Evolutionary conservation across 2,329 filamentous ascomycete genomes (phyloP).

Genomic region (Phaeosphaeria sp.): DNA sequence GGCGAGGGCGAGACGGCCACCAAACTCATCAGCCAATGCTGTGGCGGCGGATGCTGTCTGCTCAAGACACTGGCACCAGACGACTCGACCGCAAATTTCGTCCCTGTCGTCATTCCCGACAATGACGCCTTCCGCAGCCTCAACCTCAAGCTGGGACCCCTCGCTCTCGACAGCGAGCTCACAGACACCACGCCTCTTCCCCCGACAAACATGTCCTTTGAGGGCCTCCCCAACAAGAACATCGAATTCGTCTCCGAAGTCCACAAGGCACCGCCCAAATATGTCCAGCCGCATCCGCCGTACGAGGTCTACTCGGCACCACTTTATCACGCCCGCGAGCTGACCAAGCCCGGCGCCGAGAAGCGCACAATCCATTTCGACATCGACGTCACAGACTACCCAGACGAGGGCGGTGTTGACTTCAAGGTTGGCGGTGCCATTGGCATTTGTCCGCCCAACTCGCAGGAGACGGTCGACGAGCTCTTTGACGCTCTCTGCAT

Average conservation of each 20-base stretch:
- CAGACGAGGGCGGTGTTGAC: constrained; percentile 80
- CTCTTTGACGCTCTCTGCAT: constrained; percentile 82
- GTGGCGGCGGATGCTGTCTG: constrained; percentile 70
- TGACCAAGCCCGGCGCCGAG: constrained; percentile 87
- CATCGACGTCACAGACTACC: constrained; percentile 94
- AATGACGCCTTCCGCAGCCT: constrained; percentile 86
- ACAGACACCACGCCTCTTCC: constrained; percentile 76
- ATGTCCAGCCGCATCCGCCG: constrained; percentile 92
- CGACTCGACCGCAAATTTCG: constrained; percentile 50
- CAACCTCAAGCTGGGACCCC: constrained; percentile 74
- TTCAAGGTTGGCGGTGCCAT: constrained; percentile 98
- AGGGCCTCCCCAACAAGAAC: constrained; percentile 58
- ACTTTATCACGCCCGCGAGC: constrained; percentile 80
- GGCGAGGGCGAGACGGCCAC: constrained; percentile 63
- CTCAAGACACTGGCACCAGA: constrained; percentile 61
- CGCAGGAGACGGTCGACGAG: constrained; percentile 76
- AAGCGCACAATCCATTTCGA: constrained; percentile 99
- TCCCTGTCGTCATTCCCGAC: constrained; percentile 67
- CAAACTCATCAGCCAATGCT: constrained; percentile 67
- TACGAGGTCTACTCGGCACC: constrained; percentile 92
- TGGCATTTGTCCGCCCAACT: constrained; percentile 89
- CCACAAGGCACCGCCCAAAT: constrained; percentile 75
- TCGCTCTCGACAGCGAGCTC: constrained; percentile 73
- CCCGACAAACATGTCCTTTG: constrained; percentile 74
- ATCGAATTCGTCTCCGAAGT: constrained; percentile 51